phyloP scores from a whole-genome alignment of 179 eudicot species.

The Spinacia oleracea region DNA sequence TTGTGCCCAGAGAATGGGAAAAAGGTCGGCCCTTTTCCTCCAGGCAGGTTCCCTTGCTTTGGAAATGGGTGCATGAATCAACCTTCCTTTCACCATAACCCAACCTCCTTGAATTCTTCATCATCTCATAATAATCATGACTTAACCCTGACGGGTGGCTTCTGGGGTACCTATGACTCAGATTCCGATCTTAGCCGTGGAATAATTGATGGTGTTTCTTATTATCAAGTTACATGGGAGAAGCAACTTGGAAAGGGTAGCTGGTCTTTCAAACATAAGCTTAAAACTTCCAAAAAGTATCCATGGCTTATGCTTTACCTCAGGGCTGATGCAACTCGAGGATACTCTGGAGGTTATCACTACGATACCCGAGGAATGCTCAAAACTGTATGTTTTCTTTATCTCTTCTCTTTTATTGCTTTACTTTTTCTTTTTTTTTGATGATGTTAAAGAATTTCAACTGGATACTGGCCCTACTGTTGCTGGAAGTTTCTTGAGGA shows the following conservation, averaged over 20 bases:
- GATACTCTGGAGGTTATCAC: slow-evolving; percentile 79
- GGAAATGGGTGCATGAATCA: slow-evolving; percentile 84
- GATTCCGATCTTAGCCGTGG: slow-evolving; percentile 21
- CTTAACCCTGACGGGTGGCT: slow-evolving; percentile 48
- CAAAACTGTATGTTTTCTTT: slow-evolving; percentile 58
- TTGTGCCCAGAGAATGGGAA: slow-evolving; percentile 70
- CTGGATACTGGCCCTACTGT: background rate
- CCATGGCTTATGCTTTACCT: slow-evolving; percentile 86
- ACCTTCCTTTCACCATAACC: slow-evolving; percentile 48
- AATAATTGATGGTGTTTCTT: slow-evolving; percentile 33
- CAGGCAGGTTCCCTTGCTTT: slow-evolving; percentile 71
- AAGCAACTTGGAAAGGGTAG: slow-evolving; percentile 56
- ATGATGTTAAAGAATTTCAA: background rate
- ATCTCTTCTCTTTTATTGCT: background rate
- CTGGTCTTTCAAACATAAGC: slow-evolving; percentile 65
- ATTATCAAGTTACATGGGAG: slow-evolving; percentile 67
- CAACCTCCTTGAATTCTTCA: slow-evolving; percentile 30
- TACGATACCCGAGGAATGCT: slow-evolving; percentile 79
- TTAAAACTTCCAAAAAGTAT: slow-evolving; percentile 53
- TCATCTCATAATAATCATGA: slow-evolving; percentile 2
- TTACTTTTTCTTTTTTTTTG: background rate
- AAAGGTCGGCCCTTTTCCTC: slow-evolving; percentile 50
- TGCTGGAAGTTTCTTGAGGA: background rate
- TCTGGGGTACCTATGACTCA: slow-evolving; percentile 61
- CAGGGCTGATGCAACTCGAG: slow-evolving; percentile 73